Base-by-base conservation (phyloP, 257 asterid genomes). In the Nicotiana undulata region DNA sequence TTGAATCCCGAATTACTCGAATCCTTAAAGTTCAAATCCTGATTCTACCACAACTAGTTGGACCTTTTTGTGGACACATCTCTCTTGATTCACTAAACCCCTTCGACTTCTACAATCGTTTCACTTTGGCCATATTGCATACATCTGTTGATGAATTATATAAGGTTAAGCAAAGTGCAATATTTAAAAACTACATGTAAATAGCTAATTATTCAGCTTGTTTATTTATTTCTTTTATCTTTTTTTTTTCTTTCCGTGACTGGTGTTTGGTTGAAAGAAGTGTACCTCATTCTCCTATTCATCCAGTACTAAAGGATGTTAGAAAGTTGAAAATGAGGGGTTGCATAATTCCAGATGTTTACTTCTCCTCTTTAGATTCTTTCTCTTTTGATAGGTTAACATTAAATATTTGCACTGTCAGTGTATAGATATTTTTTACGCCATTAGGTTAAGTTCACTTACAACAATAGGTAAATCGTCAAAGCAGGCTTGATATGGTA, bases 171-270 rank as follows among this genome's bases (percentile, higher is more conserved):
- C 10, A 28, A 22, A 70, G 37, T 70, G 37, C 32, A 70, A 70
- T 22, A 12, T 70, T 70, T 3, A 37, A 24, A 44, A 22, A 44
- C 13, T 15, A 24, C 78, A 46, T 49, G 61, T 49, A 24, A 26
- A 49, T 7, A 46, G 40, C 79, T 49, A 15, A 49, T 74, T 20
- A 49, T 74, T 49, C 44, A 49, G 26, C 40, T 74, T 15, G 79
- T 74, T 74, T 74, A 15, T 74, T 74, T 74, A 72, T 34, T 74
- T 9, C 79, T 24, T 72, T 49, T 72, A 49, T 72, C 40, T 49
- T 24, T 72, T 49, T 26, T 32, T 49, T 8, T 49, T 34, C 40
- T 8, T 49, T 0, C 10, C 15, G 24, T 53, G 77, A 22, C 52
- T 8, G 1, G 2, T 24, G 44, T 24, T 74, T 49, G 61, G 79